phyloP scores from a whole-genome alignment of 83 land plant species.

The Diphasiastrum complanatum region DNA sequence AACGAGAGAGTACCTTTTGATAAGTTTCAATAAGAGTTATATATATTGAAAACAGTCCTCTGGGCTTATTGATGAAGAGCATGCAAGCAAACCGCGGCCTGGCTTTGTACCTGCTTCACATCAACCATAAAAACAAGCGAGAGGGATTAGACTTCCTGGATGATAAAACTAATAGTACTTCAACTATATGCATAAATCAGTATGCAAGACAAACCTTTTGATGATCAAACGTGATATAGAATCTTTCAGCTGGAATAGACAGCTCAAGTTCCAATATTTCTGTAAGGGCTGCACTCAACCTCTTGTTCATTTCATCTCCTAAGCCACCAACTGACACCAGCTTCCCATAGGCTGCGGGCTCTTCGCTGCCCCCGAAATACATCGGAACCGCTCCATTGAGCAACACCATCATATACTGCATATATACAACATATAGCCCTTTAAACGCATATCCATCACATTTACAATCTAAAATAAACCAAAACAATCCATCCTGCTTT shows the following conservation, averaged over 20 bases:
- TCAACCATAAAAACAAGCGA: too few relatives aligned
- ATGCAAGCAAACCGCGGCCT: too few relatives aligned
- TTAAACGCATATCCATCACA: too few relatives aligned
- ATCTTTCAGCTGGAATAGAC: neutral
- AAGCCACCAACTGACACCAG: neutral
- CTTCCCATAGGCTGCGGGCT: conserved; percentile 10
- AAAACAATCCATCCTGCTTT: too few relatives aligned
- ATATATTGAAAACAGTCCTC: too few relatives aligned
- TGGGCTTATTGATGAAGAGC: too few relatives aligned
- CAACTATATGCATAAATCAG: neutral
- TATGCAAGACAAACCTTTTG: neutral
- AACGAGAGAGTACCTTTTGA: too few relatives aligned
- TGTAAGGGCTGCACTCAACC: neutral
- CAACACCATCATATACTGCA: conserved; percentile 6
- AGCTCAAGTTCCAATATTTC: neutral
- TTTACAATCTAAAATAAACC: too few relatives aligned
- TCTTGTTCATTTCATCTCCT: neutral
- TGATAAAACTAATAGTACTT: neutral
- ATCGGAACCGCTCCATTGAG: conserved; percentile 1
- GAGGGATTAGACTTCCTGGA: too few relatives aligned
- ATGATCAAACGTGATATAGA: conserved; percentile 6
- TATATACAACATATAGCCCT: too few relatives aligned
- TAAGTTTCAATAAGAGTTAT: too few relatives aligned
- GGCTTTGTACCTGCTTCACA: too few relatives aligned
- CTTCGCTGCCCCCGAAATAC: conserved; percentile 3